These are phyloP conservation scores for Lophiotrema nucula DNA, from an alignment of 495 filamentous ascomycete species.

Conservation along the genomic window DNA sequence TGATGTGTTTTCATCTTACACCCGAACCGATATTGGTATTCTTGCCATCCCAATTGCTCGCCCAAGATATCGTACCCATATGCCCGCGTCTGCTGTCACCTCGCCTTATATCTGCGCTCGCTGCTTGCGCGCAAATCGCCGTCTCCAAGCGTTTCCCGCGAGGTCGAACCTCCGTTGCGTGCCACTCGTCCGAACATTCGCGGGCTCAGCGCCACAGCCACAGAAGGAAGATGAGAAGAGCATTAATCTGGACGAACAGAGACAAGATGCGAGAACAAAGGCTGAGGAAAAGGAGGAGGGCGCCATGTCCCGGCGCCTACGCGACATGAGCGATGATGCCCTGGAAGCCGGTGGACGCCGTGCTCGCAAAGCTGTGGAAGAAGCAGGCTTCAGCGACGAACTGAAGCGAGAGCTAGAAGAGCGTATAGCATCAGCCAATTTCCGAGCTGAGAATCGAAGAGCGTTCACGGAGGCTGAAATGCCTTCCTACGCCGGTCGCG, in stretches of 20 bases:
- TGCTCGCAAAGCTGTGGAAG: slow-evolving; percentile 70
- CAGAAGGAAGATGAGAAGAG: slow-evolving; percentile 12
- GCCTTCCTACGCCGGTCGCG: slow-evolving; percentile 64
- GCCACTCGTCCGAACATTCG: slow-evolving; percentile 2
- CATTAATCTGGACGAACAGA: not conserved
- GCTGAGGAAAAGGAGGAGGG: slow-evolving; percentile 38
- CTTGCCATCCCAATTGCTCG: too few relatives aligned
- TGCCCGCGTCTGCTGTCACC: slow-evolving; percentile 10
- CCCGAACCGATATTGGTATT: too few relatives aligned
- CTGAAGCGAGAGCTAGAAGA: slow-evolving; percentile 72
- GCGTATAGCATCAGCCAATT: slow-evolving; percentile 67
- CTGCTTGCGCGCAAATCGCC: slow-evolving; percentile 32
- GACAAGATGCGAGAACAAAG: not conserved
- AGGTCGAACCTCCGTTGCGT: not conserved
- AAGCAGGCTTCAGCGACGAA: slow-evolving; percentile 85
- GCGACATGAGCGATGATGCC: slow-evolving; percentile 76
- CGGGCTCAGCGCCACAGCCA: slow-evolving; percentile 10
- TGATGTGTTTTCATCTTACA: too few relatives aligned
- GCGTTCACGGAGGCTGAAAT: slow-evolving; percentile 67
- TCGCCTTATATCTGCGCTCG: slow-evolving; percentile 33
- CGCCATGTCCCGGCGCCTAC: slow-evolving; percentile 71
- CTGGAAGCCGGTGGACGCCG: slow-evolving; percentile 69
- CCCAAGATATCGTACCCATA: too few relatives aligned
- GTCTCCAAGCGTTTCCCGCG: not conserved
- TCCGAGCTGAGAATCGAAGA: slow-evolving; percentile 65